A percentile compares a stretch with the other conserved stretches of the same genome.
phyloP scores from a whole-genome alignment of 495 filamentous ascomycete genomes.

The Entonaema liquescens region DNA sequence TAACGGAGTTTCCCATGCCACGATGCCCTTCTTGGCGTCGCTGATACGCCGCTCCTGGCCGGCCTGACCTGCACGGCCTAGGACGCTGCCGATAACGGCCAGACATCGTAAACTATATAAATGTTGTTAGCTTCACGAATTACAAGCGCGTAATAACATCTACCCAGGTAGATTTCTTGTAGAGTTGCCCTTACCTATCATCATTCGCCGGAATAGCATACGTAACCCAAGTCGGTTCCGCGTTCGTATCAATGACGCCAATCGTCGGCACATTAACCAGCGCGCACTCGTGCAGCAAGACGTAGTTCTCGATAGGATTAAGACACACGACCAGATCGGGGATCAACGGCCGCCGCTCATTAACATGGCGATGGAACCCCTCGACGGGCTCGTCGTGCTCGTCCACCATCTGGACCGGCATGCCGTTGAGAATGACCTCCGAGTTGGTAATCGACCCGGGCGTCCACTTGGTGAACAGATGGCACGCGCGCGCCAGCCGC shows the following conservation, averaged over 20 bases:
- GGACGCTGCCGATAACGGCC: constrained; percentile 80
- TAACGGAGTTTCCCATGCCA: constrained; percentile 63
- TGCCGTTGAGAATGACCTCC: constrained; percentile 78
- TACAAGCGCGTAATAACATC: background rate
- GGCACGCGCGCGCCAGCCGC: constrained; percentile 77
- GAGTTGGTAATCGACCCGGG: constrained; percentile 94
- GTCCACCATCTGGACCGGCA: constrained; percentile 73
- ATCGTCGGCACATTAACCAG: constrained; percentile 90
- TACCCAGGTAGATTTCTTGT: background rate
- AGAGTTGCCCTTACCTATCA: constrained; percentile 68
- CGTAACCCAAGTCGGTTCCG: constrained; percentile 91
- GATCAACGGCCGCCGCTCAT: constrained; percentile 69
- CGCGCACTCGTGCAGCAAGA: constrained; percentile 89
- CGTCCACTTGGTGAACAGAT: constrained; percentile 94
- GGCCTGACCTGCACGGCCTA: constrained; percentile 83
- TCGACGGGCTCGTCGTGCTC: constrained; percentile 70
- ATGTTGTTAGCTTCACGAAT: constrained; percentile 15
- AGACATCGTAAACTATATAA: constrained; percentile 74
- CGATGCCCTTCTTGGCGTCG: constrained; percentile 65
- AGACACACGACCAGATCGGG: constrained; percentile 93
- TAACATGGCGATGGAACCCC: constrained; percentile 70
- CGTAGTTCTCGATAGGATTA: constrained; percentile 91
- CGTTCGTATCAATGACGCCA: constrained; percentile 92
- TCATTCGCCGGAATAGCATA: constrained; percentile 98
- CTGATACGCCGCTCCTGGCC: constrained; percentile 72